Evolutionary conservation across 2,329 filamentous ascomycete species (phyloP), one percentile per base, ranked within the genome.

Genomic region (Cordyceps cicadae): DNA sequence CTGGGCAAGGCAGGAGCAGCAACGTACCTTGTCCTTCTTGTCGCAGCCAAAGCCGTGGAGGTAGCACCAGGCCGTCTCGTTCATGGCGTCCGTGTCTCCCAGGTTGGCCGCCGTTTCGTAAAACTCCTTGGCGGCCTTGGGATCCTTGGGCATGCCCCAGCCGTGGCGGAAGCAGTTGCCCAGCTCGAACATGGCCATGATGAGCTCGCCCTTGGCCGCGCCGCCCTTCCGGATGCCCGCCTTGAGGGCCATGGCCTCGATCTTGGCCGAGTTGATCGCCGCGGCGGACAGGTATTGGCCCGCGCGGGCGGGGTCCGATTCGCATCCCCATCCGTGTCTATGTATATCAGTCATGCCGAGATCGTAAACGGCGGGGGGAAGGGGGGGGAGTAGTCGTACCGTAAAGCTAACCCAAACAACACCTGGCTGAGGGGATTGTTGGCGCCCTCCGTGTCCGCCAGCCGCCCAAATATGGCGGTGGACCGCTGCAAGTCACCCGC

Each of bases 61-160:
- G 80, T 94, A 97, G 78, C 94, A 99, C 91, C 92, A 96, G 41
- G 87, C 94, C 59, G 88, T 88, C 75, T 97, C 93, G 71, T 97
- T 96, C 92, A 97, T 96, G 62, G 92, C 94, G 77, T 99, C 84
- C 50, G 90, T 90, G 74, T 99, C 94, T 63, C 94, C 94, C 66
- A 99, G 77, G 72, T 99, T 97, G 63, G 94, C 94, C 32, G 94
- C 94, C 11, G 93, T 97, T 76, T 97, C 93, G 74, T 97, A 99
- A 15, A 14, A 73, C 80, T 68, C 67, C 72, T 87, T 86, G 54
- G 94, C 94, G 52, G 94, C 94, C 57, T 90, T 81, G 41, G 92
- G 83, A 72, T 99, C 94, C 70, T 89, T 89, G 64, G 85, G 81
- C 54, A 96, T 88, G 54, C 94, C 94, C 93, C 93, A 97, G 59